These are phyloP conservation scores for Albatrellus ellisii DNA, from an alignment of 768 basidiomycete genomes.

Conservation along the genomic window DNA sequence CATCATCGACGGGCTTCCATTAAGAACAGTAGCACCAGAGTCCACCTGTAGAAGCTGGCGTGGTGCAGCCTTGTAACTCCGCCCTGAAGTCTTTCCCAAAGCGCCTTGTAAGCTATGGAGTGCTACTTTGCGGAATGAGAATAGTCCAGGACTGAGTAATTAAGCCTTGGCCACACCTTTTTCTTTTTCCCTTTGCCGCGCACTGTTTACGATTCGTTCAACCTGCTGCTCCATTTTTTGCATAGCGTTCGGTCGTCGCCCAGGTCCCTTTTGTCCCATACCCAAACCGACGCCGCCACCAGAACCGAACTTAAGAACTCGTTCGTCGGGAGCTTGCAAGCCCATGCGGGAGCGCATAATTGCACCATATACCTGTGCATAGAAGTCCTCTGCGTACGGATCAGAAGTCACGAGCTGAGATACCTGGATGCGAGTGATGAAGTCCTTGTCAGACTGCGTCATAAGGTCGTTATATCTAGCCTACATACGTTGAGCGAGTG, in stretches of 20 bases:
- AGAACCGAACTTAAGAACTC: constrained; percentile 76
- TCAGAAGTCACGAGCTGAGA: constrained; percentile 96
- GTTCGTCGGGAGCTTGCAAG: constrained; percentile 55
- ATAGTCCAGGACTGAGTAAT: not conserved
- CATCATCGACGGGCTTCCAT: constrained; percentile 29
- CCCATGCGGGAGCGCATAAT: constrained; percentile 71
- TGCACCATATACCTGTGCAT: constrained; percentile 90
- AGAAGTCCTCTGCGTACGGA: constrained; percentile 97
- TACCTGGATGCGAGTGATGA: constrained; percentile 97
- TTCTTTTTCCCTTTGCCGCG: constrained; percentile 75
- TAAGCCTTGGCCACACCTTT: constrained; percentile 44
- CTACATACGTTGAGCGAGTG: constrained; percentile 35
- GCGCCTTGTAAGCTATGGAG: constrained; percentile 81
- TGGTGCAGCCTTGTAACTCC: constrained; percentile 94
- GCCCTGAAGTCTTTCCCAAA: constrained; percentile 84
- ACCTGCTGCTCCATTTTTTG: constrained; percentile 92
- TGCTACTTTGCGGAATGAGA: constrained; percentile 25
- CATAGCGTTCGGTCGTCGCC: constrained; percentile 73
- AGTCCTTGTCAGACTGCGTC: constrained; percentile 98
- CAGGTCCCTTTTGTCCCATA: constrained; percentile 50
- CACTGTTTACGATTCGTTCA: constrained; percentile 89
- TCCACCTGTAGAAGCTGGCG: constrained; percentile 91
- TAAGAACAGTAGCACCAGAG: constrained; percentile 25
- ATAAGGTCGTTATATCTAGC: constrained; percentile 89
- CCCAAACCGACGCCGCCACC: constrained; percentile 82